Base-by-base conservation (phyloP, 345 rosid species). In the Gossypium longicalyx region DNA sequence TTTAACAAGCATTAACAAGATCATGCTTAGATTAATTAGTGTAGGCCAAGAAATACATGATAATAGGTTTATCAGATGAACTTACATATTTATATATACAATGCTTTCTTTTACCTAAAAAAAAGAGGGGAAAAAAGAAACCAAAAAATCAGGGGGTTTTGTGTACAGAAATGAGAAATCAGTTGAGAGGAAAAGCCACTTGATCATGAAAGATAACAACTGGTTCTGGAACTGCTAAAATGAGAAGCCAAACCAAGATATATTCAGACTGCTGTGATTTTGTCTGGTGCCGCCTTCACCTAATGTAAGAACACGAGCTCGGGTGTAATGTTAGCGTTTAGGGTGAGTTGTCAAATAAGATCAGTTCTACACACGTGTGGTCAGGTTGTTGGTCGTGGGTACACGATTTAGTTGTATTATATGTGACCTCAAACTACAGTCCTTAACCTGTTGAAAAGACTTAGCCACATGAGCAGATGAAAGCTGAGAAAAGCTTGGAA, bases 401-500 rank as follows among this genome's bases (percentile, higher is more conserved):
- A 79, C 77, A 6, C 82, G 84, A 75, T 83, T 87, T 81, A 86
- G 82, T 83, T 94, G 97, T 80, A 90, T 78, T 82, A 88, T 79
- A 76, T 94, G 97, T 48, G 97, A 92, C 82, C 93, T 89, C 91
- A 92, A 79, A 92, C 97, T 94, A 81, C 90, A 86, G 77, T 87
- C 87, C 67, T 88, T 90, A 59, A 90, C 93, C 98, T 91, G 90
- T 80, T 77, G 41, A 60, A 68, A 45, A 25, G 29, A 43, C 19
- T 60, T 41, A 16, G 27, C 34, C 59, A 4, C 13, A 53, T 56
- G 41, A 84, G 62, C 60, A 67, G 75, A 63, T 43, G 38, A 49
- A 64, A 61, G 61, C 7, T 58, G 66, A 64, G 73, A 64, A 53
- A 48, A 62, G 29, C n/a, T 34, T 3, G 45, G 45, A 67, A 34